Conservation (phyloP, 2,329 filamentous ascomycete species). For the Alternaria tenuissima region DNA sequence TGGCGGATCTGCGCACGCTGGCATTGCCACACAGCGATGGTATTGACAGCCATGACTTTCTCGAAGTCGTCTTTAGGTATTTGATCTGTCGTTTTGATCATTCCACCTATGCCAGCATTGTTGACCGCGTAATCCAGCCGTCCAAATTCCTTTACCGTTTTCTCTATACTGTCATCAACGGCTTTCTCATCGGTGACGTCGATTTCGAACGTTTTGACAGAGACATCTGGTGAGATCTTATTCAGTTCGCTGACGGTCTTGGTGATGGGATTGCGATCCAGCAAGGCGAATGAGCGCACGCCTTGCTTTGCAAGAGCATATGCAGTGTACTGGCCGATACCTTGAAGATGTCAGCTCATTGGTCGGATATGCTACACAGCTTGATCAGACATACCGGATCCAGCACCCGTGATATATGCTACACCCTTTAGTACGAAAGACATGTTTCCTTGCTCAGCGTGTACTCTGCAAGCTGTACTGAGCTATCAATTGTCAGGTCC, state of each 20-base stretch:
- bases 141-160: constrained; percentile 58
- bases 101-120: constrained; percentile 62
- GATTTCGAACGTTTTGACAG: constrained; percentile 53
- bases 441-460: constrained; percentile 37
- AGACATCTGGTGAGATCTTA: constrained; percentile 51
- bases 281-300: constrained; percentile 57
- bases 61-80: constrained; percentile 59
- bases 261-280: constrained; percentile 55
- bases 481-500: background rate
- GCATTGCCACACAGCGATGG: constrained; percentile 66
- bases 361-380: background rate
- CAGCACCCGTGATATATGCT: constrained; percentile 60
- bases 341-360: constrained; percentile 38
- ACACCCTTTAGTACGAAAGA: constrained; percentile 55
- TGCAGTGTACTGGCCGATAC: constrained; percentile 60
- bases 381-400: constrained; percentile 50
- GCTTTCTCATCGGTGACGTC: constrained; percentile 58
- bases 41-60: constrained; percentile 61
- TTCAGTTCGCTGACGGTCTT: constrained; percentile 48
- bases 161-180: constrained; percentile 55
- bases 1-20: constrained; percentile 61
- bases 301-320: constrained; percentile 60
- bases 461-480: background rate
- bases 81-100: constrained; percentile 56
- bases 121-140: constrained; percentile 66